Evolutionary conservation across 805 yeast genomes (phyloP).

Genomic region (Hermanozyma aechmeae): DNA sequence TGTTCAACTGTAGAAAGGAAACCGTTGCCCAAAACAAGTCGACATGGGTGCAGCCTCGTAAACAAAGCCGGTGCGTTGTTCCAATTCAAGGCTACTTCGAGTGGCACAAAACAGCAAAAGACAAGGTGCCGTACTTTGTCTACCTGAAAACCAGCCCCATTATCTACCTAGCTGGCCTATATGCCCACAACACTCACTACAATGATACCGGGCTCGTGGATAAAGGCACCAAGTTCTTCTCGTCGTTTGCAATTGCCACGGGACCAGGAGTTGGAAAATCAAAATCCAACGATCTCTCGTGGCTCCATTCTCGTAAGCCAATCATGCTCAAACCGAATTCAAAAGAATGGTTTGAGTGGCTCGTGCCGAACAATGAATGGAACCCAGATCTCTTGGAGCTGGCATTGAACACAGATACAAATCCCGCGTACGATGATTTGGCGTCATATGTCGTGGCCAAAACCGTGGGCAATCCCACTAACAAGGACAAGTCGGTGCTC

Average conservation of each 20-base stretch:
- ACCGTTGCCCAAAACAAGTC: constrained; percentile 37
- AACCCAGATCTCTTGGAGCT: constrained; percentile 25
- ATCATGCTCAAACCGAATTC: constrained; percentile 52
- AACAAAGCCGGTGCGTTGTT: constrained; percentile 55
- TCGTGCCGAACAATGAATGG: constrained; percentile 37
- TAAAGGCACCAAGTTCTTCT: constrained; percentile 15
- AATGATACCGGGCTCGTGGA: constrained; percentile 10
- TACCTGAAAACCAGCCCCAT: constrained; percentile 42
- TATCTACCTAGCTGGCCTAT: constrained; percentile 52
- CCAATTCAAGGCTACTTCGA: constrained; percentile 84
- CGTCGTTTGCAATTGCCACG: constrained; percentile 63
- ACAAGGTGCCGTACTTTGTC: constrained; percentile 59
- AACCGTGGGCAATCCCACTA: constrained; percentile 55
- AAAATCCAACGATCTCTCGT: constrained; percentile 43
- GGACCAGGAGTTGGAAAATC: constrained; percentile 42
- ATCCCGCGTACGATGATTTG: constrained; percentile 26
- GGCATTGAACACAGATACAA: constrained; percentile 26
- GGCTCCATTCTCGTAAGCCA: constrained; percentile 80
- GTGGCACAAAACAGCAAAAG: constrained; percentile 43
- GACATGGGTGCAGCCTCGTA: constrained; percentile 49
- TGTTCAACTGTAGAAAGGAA: constrained; percentile 73
- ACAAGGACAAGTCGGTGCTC: constrained; percentile 35
- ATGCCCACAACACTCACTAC: constrained; percentile 26
- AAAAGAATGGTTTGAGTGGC: constrained; percentile 56
- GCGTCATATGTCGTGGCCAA: constrained; percentile 46